A percentile compares a stretch with the other conserved stretches of the same genome.
phyloP scores from a whole-genome alignment of 768 basidiomycete genomes.

The Trametes cinnabarina region DNA sequence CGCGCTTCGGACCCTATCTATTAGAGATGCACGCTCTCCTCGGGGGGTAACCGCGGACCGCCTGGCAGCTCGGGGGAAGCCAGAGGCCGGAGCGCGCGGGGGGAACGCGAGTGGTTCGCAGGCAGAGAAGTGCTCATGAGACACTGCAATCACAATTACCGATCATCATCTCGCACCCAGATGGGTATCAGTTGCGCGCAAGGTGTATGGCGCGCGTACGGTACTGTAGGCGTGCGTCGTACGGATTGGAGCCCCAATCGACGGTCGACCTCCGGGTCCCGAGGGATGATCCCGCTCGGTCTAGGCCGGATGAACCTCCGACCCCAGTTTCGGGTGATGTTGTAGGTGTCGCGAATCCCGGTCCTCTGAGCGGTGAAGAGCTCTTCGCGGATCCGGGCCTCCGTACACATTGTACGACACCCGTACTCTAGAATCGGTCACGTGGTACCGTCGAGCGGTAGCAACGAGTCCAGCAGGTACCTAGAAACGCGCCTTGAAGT shows the following conservation, averaged over 20 bases:
- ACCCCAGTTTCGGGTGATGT: conserved; percentile 21
- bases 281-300: neutral
- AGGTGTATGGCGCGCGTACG: neutral
- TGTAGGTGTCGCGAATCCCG: neutral
- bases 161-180: conserved; percentile 24
- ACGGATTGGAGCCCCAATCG: neutral
- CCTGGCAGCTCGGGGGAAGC: conserved; percentile 3
- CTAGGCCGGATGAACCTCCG: conserved; percentile 1
- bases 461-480: neutral
- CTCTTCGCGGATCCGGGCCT: neutral
- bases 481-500: conserved; percentile 6
- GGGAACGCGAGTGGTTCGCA: neutral
- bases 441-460: neutral
- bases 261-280: conserved; percentile 1
- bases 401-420: neutral
- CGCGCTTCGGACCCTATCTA: neutral
- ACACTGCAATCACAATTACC: conserved; percentile 22
- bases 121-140: conserved; percentile 11
- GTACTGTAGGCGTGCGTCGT: neutral
- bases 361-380: neutral
- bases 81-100: conserved; percentile 3
- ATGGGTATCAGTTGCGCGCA: conserved; percentile 19
- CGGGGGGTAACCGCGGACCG: conserved; percentile 3
- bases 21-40: neutral
- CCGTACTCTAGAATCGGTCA: neutral